Base-by-base conservation (phyloP, 2,329 filamentous ascomycete genomes). In the Aureobasidium sp. region DNA sequence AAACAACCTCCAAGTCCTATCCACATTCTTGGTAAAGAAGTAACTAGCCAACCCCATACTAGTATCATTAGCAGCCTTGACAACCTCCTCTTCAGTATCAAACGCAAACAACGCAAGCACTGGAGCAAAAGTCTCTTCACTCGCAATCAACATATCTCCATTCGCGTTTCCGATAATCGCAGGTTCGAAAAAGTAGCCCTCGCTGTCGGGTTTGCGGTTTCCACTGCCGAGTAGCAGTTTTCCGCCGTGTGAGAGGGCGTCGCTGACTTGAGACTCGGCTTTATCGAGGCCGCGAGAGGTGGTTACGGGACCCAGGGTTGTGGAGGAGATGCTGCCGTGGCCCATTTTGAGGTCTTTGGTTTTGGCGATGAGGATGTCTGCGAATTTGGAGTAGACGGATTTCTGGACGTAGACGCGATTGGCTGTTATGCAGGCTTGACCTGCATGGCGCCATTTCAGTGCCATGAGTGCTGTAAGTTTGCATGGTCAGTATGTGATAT, bases 11-110 rank as follows among this genome's bases (percentile, higher is more conserved):
- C 85, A 87, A 57, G 83, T 78, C 0, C 85, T 82, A 68, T 87
- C 84, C 5, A 88, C 75, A 67, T 87, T 83, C 74, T 86, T 86
- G 0, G 86, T 88, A 72, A 88, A 88, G 64, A 83, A 83, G 67
- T 88, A 88, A 42, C 82, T 85, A 8, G 86, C 86, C 63, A 87
- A 72, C 5, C 86, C 86, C 81, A 87, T 84, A 62, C 76, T 78
- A 45, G 83, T 86, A 53, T 83, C 79, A 65, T 87, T 88, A 1
- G 85, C 84, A 41, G 75, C 70, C 61, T 77, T 72, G 3, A 88
- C 81, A 5, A 76, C 86, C 68, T 89, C 83, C 1, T 86, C 83
- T 66, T 89, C 86, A 0, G 79, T 84, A 29, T 87, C 82, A 65
- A 89, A 89, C 61, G 79, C 78, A 67, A 86, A 86, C 55, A 89